Base-by-base conservation (phyloP, 169 alveolate genomes). In the Babesia ovis region DNA sequence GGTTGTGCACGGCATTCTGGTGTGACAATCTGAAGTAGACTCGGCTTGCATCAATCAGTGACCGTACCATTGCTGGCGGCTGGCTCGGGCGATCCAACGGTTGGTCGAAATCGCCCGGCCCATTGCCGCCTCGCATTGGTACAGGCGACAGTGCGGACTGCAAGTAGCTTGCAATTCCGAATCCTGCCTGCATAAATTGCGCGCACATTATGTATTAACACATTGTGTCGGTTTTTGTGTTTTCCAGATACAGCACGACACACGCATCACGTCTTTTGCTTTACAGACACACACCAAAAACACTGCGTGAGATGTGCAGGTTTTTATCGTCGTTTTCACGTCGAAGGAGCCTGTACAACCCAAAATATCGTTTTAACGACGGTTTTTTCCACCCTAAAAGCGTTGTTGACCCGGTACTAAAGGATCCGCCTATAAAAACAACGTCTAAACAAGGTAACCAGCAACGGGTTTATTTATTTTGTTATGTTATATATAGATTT, bases 21-120 rank as follows among this genome's bases (percentile, higher is more conserved):
- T 71, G 70, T n/a, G 82, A 41, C 39, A 81, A 58, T 4, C 81
- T 48, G 35, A 72, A 81, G 67, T 71, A 81, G 9, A 66, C 55
- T 4, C 89, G 55, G 22, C 71, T 72, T 9, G 61, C 60, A 23
- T 81, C 85, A 22, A 81, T 58, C 20, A 70, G 31, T 4, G 84
- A 39, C 12, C 69, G 56, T 22, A 81, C 22, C 43, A 81, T 20
- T 14, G 76, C 77, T 3, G 82, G 82, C 16, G 77, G 86, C 37
- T 39, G 73, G 14, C 41, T 43, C 25, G 46, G 51, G 20, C 68
- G 76, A 18, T n/a, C 64, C 46, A 48, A 46, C 23, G 56, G 48
- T 35, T 31, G 42, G 37, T 79, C 73, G 35, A 46, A 71, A 4
- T 60, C 85, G 72, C 50, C 23, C 14, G 45, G 77, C 46, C 11